These are phyloP conservation scores for Rhododendron ovatum DNA, from an alignment of 148 eudicot species.

Conservation along the genomic window DNA sequence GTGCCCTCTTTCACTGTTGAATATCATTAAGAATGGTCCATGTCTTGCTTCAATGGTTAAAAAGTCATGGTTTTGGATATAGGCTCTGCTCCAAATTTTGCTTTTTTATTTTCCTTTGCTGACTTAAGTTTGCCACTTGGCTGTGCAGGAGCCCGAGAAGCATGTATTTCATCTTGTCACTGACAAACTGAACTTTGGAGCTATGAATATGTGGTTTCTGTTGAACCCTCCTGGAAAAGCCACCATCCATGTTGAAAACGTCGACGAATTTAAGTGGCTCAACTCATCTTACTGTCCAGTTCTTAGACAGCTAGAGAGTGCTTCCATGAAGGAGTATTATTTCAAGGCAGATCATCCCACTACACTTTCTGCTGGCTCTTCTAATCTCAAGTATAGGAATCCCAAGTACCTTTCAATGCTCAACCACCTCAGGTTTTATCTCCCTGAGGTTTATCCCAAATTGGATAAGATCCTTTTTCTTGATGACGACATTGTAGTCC, in stretches of 20 bases:
- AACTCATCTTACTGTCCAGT: slow-evolving; percentile 91
- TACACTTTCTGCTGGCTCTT: slow-evolving; percentile 55
- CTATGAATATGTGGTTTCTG: slow-evolving; percentile 93
- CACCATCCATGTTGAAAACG: slow-evolving; percentile 85
- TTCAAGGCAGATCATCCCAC: slow-evolving; percentile 80
- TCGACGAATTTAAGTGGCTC: slow-evolving; percentile 86
- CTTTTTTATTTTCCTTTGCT: not conserved
- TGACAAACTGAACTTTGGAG: slow-evolving; percentile 84
- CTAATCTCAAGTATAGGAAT: slow-evolving; percentile 83
- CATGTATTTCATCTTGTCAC: slow-evolving; percentile 93
- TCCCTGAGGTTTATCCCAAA: slow-evolving; percentile 88
- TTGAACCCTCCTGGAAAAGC: slow-evolving; percentile 79
- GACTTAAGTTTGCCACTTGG: slow-evolving; percentile 6
- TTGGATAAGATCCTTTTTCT: slow-evolving; percentile 80
- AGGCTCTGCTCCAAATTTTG: not conserved
- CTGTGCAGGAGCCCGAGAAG: slow-evolving; percentile 74
- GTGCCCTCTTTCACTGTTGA: not conserved
- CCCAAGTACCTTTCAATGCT: slow-evolving; percentile 93
- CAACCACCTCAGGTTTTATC: slow-evolving; percentile 81
- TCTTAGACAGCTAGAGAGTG: slow-evolving; percentile 72
- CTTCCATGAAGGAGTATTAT: slow-evolving; percentile 85
- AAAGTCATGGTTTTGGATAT: not conserved
- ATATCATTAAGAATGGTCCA: not conserved
- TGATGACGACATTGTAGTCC: slow-evolving; percentile 90
- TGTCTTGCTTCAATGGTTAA: not conserved